A percentile compares a stretch with the other conserved stretches of the same genome.
phyloP scores from a whole-genome alignment of 1,284 basidiomycete genomes.

The Ustilago loliicola region DNA sequence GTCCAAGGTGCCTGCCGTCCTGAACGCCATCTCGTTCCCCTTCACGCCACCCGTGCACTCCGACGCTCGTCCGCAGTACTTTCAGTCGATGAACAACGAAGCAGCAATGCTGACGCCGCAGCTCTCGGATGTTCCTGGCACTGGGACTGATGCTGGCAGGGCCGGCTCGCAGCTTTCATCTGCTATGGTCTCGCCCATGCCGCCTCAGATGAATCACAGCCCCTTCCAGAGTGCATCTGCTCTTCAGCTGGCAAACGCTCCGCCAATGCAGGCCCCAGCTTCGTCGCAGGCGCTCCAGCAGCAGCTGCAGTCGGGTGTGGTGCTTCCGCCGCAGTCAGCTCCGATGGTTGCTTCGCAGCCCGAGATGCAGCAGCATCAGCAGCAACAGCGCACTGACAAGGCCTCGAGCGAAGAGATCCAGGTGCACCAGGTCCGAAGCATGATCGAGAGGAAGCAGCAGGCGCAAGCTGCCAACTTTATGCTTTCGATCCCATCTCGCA shows the following conservation, averaged over 20 bases:
- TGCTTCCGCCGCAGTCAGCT: conserved; percentile 32
- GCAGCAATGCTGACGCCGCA: conserved; percentile 47
- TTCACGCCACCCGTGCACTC: conserved; percentile 64
- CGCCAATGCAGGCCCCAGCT: conserved; percentile 33
- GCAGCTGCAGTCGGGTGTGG: conserved; percentile 30
- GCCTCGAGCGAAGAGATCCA: conserved; percentile 45
- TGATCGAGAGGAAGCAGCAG: conserved; percentile 61
- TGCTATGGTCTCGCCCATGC: conserved; percentile 48
- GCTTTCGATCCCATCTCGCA: conserved; percentile 57
- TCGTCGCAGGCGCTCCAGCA: conserved; percentile 49
- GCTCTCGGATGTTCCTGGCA: conserved; percentile 35
- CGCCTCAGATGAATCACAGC: conserved; percentile 37
- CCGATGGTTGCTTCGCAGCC: conserved; percentile 41
- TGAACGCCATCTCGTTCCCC: conserved; percentile 62
- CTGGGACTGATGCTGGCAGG: conserved; percentile 17
- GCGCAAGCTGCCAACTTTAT: conserved; percentile 59
- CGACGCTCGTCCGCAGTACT: conserved; percentile 50
- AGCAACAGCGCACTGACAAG: conserved; percentile 26
- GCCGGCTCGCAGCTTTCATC: conserved; percentile 36
- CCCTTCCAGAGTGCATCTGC: conserved; percentile 35
- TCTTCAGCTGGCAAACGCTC: conserved; percentile 23
- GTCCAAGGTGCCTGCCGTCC: conserved; percentile 57
- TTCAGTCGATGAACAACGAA: conserved; percentile 50
- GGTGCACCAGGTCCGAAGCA: conserved; percentile 52
- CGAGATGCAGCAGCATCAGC: conserved; percentile 20